Evolutionary conservation across 306 rosid genomes (phyloP).

Genomic region (Quercus rubra): DNA sequence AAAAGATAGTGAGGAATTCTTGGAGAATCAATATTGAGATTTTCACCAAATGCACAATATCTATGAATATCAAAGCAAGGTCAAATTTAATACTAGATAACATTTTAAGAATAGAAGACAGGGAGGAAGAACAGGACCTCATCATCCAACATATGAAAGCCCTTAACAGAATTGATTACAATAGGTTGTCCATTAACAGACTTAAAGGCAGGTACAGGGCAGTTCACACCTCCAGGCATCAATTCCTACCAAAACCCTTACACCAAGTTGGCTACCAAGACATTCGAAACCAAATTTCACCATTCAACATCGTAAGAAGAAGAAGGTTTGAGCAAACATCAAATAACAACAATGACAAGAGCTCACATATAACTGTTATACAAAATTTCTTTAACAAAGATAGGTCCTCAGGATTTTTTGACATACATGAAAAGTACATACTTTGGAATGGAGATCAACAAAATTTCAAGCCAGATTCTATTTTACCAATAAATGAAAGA

Average conservation of each 20-base stretch:
- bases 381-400: not conserved
- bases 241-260: constrained; percentile 44
- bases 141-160: constrained; percentile 76
- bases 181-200: constrained; percentile 96
- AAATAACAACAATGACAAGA: not conserved
- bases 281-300: not conserved
- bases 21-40: not conserved
- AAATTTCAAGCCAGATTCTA: too few species aligned
- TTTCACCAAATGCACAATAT: too few species aligned
- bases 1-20: not conserved
- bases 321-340: not conserved
- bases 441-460: too few species aligned
- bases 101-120: too few species aligned
- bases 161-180: constrained; percentile 80
- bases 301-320: not conserved
- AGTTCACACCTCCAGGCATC: constrained; percentile 98
- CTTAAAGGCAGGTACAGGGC: constrained; percentile 95
- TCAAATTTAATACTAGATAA: too few species aligned
- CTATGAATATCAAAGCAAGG: too few species aligned
- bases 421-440: not conserved
- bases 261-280: not conserved
- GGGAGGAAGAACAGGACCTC: too few species aligned
- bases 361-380: too few species aligned
- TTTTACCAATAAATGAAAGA: too few species aligned
- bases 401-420: not conserved